phyloP scores from a whole-genome alignment of 495 filamentous ascomycete genomes.

The Podospora tetraspora region DNA sequence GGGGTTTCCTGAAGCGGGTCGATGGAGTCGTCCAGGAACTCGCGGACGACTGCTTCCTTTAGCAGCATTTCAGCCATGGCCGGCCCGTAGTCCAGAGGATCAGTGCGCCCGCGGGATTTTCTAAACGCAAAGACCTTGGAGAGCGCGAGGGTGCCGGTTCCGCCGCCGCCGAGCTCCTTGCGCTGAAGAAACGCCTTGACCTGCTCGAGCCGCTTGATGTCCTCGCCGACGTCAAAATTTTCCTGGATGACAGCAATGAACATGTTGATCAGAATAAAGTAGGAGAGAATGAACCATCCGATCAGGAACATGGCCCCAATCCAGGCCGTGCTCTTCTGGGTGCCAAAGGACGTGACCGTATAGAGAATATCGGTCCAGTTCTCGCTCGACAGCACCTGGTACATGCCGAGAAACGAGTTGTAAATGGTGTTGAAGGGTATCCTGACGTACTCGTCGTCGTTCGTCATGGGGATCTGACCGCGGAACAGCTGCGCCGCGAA shows the following conservation, averaged over 20 bases:
- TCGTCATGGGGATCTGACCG: slow-evolving; percentile 63
- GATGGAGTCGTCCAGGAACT: slow-evolving; percentile 78
- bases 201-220: slow-evolving; percentile 95
- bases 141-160: slow-evolving; percentile 67
- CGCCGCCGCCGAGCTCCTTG: slow-evolving; percentile 70
- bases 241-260: slow-evolving; percentile 99
- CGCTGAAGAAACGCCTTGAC: slow-evolving; percentile 89
- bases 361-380: slow-evolving; percentile 91
- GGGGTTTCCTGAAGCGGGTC: slow-evolving; percentile 39
- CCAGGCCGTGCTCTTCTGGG: slow-evolving; percentile 67
- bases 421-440: slow-evolving; percentile 86
- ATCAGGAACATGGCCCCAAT: slow-evolving; percentile 90
- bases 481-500: slow-evolving; percentile 93
- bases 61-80: slow-evolving; percentile 91
- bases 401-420: slow-evolving; percentile 97
- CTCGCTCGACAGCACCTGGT: slow-evolving; percentile 94
- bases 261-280: slow-evolving; percentile 98
- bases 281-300: slow-evolving; percentile 90
- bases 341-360: slow-evolving; percentile 65
- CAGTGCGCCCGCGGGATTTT: slow-evolving; percentile 57
- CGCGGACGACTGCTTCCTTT: slow-evolving; percentile 88
- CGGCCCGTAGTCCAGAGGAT: slow-evolving; percentile 81
- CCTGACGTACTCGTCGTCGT: slow-evolving; percentile 50
- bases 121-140: slow-evolving; percentile 84
- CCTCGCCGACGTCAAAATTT: slow-evolving; percentile 99